Evolutionary conservation across 306 rosid species (phyloP), one percentile per base, ranked within the genome.

Genomic region (Lathyrus sativus): DNA sequence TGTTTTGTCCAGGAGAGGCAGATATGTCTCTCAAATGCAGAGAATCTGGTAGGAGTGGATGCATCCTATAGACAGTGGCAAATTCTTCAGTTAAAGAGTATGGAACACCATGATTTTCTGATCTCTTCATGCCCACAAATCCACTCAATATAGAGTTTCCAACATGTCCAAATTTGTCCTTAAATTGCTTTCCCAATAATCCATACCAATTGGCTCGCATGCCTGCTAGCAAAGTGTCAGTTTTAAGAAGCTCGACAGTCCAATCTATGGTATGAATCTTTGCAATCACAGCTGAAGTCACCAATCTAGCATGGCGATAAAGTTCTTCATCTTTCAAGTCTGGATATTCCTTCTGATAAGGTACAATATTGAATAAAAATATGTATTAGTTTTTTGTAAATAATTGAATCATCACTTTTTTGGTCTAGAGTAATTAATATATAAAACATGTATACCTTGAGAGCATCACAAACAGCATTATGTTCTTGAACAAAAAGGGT

Each of bases 161-260:
- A 42, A 84, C 75, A 39, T 81, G 91, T 19, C 91, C 91, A 75
- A 84, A 87, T 2, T 77, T 77, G 75, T 87, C 91, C 80, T 87
- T 84, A 63, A 87, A 87, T 60, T 82, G 80, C 82, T 87, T 87
- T 13, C 91, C 91, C 75, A 87, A 19, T 49, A 87, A 61, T 19
- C 91, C 91, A 58, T 87, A 87, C 91, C 91, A 86, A 28, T 86
- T 86, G 19, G 53, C 71, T 0, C 91, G 85, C 89, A 84, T 84
- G 55, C 76, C 91, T 7, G 85, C 91, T 3, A 66, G 89, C 4
- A 86, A 51, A 38, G 85, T 86, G 18, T 86, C 85, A 0, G 89
- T 86, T 75, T 86, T 86, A 70, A 84, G 89, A 22, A 86, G 91
- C 65, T 86, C 91, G 0, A 86, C 87, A 0, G 91, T 86, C 91